These are phyloP conservation scores for Camelina sativa DNA, from an alignment of 345 rosid genomes.

Conservation along the genomic window DNA sequence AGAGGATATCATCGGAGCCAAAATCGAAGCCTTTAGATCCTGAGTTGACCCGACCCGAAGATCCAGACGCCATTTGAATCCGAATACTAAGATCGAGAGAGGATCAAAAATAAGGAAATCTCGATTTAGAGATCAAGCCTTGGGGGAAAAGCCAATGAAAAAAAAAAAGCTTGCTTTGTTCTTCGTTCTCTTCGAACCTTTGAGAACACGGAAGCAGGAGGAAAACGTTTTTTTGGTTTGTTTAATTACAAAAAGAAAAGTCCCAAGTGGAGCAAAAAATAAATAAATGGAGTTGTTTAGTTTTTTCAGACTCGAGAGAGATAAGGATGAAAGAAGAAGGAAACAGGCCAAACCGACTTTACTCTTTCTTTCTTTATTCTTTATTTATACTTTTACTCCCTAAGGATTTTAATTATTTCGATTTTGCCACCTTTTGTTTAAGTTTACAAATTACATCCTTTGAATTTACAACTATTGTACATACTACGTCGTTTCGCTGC, in stretches of 20 bases:
- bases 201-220: slow-evolving; percentile 36
- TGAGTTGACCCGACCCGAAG: slow-evolving; percentile 70
- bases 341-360: slow-evolving; percentile 22
- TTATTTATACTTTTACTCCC: neutral
- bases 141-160: slow-evolving; percentile 34
- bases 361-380: neutral
- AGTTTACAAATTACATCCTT: neutral
- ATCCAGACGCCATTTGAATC: slow-evolving; percentile 79
- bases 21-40: slow-evolving; percentile 91
- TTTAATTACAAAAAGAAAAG: neutral
- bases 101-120: neutral
- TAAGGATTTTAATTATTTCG: neutral
- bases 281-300: neutral
- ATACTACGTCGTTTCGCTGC: neutral
- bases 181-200: slow-evolving; percentile 31
- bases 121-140: slow-evolving; percentile 3
- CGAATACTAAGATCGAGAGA: neutral
- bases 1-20: slow-evolving; percentile 94
- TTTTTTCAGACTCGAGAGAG: slow-evolving; percentile 18
- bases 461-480: neutral
- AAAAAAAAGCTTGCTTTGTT: slow-evolving; percentile 23
- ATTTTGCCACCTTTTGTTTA: slow-evolving; percentile 9
- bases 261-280: too few species aligned
- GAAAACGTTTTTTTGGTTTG: slow-evolving; percentile 23
- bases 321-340: slow-evolving; percentile 33